A percentile compares a stretch with the other conserved stretches of the same genome.
These are phyloP conservation scores for Licmophora abbreviata DNA, from an alignment of 108 stramenopile genomes.

Conservation along the genomic window DNA sequence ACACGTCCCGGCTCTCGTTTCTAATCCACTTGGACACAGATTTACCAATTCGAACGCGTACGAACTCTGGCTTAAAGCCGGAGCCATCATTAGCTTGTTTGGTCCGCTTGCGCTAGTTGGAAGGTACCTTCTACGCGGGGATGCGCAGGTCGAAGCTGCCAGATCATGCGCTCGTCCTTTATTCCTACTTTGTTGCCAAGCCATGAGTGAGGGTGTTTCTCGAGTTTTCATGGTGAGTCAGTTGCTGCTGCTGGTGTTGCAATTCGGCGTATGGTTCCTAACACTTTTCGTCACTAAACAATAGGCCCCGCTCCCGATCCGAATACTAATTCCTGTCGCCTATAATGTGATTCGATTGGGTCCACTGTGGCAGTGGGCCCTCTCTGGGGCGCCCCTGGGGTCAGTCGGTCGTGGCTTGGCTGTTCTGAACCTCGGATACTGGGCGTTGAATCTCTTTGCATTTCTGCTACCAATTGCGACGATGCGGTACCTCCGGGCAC, in stretches of 20 bases:
- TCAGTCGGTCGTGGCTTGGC: slow-evolving; percentile 29
- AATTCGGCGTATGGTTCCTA: background rate
- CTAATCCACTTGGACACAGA: slow-evolving; percentile 48
- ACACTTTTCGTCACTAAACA: background rate
- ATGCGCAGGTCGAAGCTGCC: slow-evolving; percentile 8
- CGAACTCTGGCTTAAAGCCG: slow-evolving; percentile 41
- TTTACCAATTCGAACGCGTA: slow-evolving; percentile 34
- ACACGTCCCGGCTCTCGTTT: slow-evolving; percentile 55
- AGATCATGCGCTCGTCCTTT: slow-evolving; percentile 26
- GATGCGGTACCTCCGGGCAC: slow-evolving; percentile 55
- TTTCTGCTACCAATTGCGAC: slow-evolving; percentile 71
- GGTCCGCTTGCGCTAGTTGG: slow-evolving; percentile 27
- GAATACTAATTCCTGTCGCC: slow-evolving; percentile 55
- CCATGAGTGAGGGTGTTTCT: slow-evolving; percentile 36
- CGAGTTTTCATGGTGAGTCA: slow-evolving; percentile 19
- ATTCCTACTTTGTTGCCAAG: slow-evolving; percentile 62
- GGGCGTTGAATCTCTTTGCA: slow-evolving; percentile 50
- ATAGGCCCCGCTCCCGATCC: slow-evolving; percentile 51
- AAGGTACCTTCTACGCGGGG: background rate
- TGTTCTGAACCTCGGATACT: slow-evolving; percentile 47
- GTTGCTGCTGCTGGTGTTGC: background rate
- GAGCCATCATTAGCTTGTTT: slow-evolving; percentile 42
- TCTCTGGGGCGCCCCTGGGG: slow-evolving; percentile 16
- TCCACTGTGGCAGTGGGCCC: slow-evolving; percentile 51
- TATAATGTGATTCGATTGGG: slow-evolving; percentile 52